A percentile compares a stretch with the other conserved stretches of the same genome.
Evolutionary conservation across 1,284 basidiomycete genomes (phyloP).

Genomic region (Trichosporon coremiiforme): DNA sequence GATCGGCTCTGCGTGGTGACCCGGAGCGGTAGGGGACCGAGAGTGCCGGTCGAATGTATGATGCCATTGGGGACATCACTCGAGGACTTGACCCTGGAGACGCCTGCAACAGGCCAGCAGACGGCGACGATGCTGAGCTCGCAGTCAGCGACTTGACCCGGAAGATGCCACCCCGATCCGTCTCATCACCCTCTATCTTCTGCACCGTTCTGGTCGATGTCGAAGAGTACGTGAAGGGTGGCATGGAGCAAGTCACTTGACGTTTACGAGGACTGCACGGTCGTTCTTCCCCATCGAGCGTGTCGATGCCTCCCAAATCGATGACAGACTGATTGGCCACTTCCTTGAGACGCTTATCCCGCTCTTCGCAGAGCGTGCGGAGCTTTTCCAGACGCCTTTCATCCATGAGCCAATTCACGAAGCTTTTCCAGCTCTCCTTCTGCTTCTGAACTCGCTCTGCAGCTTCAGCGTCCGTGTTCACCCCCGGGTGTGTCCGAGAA

Average conservation of each 20-base stretch:
- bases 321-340: conserved; percentile 31
- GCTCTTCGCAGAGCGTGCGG: conserved; percentile 42
- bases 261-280: conserved; percentile 24
- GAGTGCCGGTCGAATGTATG: conserved; percentile 45
- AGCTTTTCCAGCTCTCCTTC: conserved; percentile 49
- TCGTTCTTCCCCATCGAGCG: conserved; percentile 1
- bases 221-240: conserved; percentile 19
- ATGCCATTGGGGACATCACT: conserved; percentile 28
- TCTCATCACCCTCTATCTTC: conserved; percentile 26
- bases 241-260: conserved; percentile 21
- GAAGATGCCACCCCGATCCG: conserved; percentile 35
- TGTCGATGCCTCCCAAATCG: not conserved
- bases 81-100: conserved; percentile 23
- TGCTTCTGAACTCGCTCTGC: conserved; percentile 33
- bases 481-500: conserved; percentile 46
- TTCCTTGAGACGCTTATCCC: conserved; percentile 40
- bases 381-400: conserved; percentile 52
- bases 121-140: not conserved
- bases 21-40: conserved; percentile 40
- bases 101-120: not conserved
- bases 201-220: conserved; percentile 22
- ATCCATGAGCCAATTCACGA: conserved; percentile 53
- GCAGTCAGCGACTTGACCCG: conserved; percentile 20
- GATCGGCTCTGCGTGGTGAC: conserved; percentile 47
- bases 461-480: conserved; percentile 28